Evolutionary conservation across 345 rosid species (phyloP).

Genomic region (Eucalyptus fibrosa): DNA sequence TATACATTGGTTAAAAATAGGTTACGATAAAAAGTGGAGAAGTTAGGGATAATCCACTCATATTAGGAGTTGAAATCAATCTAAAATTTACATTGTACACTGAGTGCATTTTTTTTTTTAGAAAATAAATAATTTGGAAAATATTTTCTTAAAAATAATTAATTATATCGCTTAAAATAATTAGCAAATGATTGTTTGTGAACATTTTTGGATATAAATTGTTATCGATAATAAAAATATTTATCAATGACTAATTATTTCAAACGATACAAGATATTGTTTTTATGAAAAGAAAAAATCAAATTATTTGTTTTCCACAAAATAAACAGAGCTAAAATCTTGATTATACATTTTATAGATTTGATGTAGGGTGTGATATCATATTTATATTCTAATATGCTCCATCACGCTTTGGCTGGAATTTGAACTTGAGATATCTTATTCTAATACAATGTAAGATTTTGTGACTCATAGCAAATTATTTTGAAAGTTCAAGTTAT

Average conservation of each 20-base stretch:
- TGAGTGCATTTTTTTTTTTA: not conserved
- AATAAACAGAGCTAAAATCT: not conserved
- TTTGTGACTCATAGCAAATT: not conserved
- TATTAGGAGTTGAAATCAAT: not conserved
- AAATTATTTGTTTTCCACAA: not conserved
- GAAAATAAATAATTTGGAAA: not conserved
- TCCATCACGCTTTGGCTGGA: not conserved
- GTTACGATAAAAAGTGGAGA: not conserved
- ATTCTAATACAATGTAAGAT: not conserved
- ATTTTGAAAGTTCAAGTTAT: not conserved
- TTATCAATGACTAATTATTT: no score
- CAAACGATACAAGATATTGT: no score
- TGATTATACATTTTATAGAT: not conserved
- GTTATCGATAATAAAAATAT: no score
- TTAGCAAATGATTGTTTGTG: not conserved
- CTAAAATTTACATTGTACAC: not conserved
- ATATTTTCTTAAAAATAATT: no score
- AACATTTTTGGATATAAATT: not conserved
- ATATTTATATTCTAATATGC: not conserved
- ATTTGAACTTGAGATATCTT: not conserved
- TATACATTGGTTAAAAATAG: not conserved
- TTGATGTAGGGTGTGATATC: not conserved
- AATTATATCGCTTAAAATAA: no score
- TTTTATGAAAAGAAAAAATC: not conserved
- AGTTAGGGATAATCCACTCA: not conserved